Base-by-base conservation (phyloP, 2,329 filamentous ascomycete genomes). In the Aureobasidium melanogenum region DNA sequence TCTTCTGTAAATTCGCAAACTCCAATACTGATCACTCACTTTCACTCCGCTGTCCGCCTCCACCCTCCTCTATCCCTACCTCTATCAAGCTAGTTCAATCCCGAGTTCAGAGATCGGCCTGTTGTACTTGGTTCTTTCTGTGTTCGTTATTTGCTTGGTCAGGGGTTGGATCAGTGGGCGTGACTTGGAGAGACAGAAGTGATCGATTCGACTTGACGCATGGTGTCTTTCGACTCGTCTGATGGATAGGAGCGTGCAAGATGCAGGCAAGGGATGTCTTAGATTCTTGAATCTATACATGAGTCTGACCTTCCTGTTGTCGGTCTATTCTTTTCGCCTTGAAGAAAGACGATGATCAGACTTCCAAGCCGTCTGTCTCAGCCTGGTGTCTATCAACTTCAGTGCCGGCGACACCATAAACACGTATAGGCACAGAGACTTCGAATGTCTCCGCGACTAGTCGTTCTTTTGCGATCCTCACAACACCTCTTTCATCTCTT, bases 361-460 rank as follows among this genome's bases (percentile, higher is more conserved):
- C 50, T 39, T 63, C 63, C 6, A 63, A 44, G 7, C 56, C 59
- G 10, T 61, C 65, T 32, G 30, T 58, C 46, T 46, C 59, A n/a
- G 19, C 61, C 15, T 47, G 63, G 24, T 61, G 50, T 15, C 62
- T 61, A 15, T 65, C 65, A 14, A 47, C 36, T 12, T 54, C 60
- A 19, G 36, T 62, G 4, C 65, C 68, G 22, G 67, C 63, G 22
- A 69, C 68, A 8, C 72, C 72, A 64, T 69, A 74, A 3, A 74
- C 69, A 50, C 64, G 69, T 58, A 74, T 50, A 39, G 72, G 72
- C 44, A 74, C 69, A n/a, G 64, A 67, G 39, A 74, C 69, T 64
- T 74, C 72, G 60, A 73, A 74, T 10, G 67, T 70, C 60, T 74
- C 72, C 5, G 69, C 70, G 57, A 65, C 36, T 47, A 74, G 57